phyloP scores from a whole-genome alignment of 1,284 basidiomycete species.

The Agroathelia rolfsii region DNA sequence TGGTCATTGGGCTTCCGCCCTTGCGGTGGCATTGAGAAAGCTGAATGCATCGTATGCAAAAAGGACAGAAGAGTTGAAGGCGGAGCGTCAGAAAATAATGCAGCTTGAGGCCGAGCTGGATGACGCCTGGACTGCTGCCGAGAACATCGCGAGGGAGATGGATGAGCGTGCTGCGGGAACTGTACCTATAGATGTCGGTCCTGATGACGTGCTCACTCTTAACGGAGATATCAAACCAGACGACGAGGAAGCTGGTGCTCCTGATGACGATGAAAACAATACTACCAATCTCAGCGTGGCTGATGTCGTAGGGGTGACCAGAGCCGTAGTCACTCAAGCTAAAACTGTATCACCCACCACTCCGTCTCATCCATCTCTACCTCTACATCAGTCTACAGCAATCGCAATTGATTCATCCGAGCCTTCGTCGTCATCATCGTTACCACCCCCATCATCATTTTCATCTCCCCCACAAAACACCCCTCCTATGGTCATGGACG shows the following conservation, averaged over 20 bases:
- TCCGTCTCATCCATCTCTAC: conserved; percentile 2
- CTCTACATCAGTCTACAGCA: conserved; percentile 12
- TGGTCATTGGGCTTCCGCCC: conserved; percentile 58
- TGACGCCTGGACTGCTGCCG: conserved; percentile 71
- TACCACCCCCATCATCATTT: conserved; percentile 23
- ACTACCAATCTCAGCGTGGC: conserved; percentile 35
- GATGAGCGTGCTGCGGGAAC: conserved; percentile 38
- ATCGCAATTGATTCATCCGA: conserved; percentile 10
- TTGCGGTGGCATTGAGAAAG: conserved; percentile 68
- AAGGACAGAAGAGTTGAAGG: conserved; percentile 44
- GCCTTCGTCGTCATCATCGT: conserved; percentile 11
- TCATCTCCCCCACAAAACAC: conserved; percentile 45
- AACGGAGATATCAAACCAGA: conserved; percentile 15
- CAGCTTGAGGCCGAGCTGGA: conserved; percentile 62
- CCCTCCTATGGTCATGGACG: too few species aligned
- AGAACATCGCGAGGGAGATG: conserved; percentile 58
- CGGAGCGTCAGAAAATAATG: conserved; percentile 34
- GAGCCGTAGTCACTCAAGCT: conserved; percentile 18
- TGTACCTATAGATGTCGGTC: too few species aligned
- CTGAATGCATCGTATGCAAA: conserved; percentile 64
- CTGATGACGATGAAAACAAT: conserved; percentile 18
- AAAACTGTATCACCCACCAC: conserved; percentile 16
- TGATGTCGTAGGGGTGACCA: conserved; percentile 29
- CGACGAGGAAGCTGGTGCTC: conserved; percentile 14
- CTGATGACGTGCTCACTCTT: too few species aligned